Evolutionary conservation across 1,139 yeast species (phyloP).

Genomic region (Yamadazyma friedrichii): DNA sequence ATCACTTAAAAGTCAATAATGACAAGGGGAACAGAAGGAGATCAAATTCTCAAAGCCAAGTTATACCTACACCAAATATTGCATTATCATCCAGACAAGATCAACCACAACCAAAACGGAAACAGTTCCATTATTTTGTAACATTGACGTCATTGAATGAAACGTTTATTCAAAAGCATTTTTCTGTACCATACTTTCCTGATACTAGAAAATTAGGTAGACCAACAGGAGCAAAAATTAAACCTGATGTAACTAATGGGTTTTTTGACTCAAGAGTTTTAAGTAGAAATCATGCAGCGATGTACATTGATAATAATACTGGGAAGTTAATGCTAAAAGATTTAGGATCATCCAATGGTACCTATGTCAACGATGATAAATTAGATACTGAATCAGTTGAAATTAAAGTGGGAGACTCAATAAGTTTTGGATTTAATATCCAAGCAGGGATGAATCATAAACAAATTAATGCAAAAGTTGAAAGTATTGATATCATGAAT

Average conservation of each 20-base stretch:
- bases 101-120: constrained; percentile 21
- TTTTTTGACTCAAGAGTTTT: constrained; percentile 92
- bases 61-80: constrained; percentile 14
- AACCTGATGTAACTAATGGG: constrained; percentile 82
- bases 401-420: constrained; percentile 69
- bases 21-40: constrained; percentile 24
- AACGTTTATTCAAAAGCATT: constrained; percentile 76
- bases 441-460: constrained; percentile 80
- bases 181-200: constrained; percentile 79
- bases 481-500: constrained; percentile 64
- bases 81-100: constrained; percentile 4
- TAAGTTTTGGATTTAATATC: constrained; percentile 90
- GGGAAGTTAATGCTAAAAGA: constrained; percentile 80
- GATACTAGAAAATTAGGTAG: constrained; percentile 86
- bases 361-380: constrained; percentile 78
- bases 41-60: constrained; percentile 33
- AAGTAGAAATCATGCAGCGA: constrained; percentile 90
- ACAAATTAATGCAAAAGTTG: constrained; percentile 79
- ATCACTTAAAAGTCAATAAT: background rate
- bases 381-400: constrained; percentile 65
- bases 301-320: constrained; percentile 66
- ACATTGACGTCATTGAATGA: constrained; percentile 75
- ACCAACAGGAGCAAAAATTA: constrained; percentile 71
- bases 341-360: constrained; percentile 90
- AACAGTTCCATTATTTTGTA: constrained; percentile 50